Base-by-base conservation (phyloP, 2,329 filamentous ascomycete genomes). In the Botryosphaeria dothidea region DNA sequence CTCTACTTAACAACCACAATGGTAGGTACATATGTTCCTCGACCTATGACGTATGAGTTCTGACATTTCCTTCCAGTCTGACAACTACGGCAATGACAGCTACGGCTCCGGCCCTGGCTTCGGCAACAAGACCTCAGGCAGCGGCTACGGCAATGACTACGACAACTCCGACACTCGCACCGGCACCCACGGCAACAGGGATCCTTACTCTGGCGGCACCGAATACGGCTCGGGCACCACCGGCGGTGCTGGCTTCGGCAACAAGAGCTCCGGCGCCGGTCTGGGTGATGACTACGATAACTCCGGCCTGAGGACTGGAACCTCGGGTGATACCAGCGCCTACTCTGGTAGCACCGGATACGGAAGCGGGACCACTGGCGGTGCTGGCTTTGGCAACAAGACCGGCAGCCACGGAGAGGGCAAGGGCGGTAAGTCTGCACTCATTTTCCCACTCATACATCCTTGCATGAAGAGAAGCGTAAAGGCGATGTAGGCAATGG, bases 371-470 rank as follows among this genome's bases (percentile, higher is more conserved):
- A 68, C 70, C 0, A 74, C 72, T 4, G 71, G 72, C 34, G 74
- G 76, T 15, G 74, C 76, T 2, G 75, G 75, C 11, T 76, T 76
- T 64, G 78, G 77, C 51, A 79, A 78, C 68, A 79, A 78, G 66
- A 69, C 70, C 9, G 67, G 64, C 13, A 68, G 71, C 45, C n/a
- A 7, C 17, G 25, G 29, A 4, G 34, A 46, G 27, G 60, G 49
- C 8, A 62, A 52, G 17, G 19, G 29, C 38, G 49, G 60, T 62
- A 31, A 11, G 45, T 49, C n/a, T 49, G 34, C 27, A 21, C 6
- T 17, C 23, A 3, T 21, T n/a, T 41, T 15, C 21, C 7, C 4
- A n/a, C 13, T 9, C 29, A 1, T 25, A 4, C 27, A 34, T 9
- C 19, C 29, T 13, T 27, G 15, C 60, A 68, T 68, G 36, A 66